Evolutionary conservation across 192 early-diverging fungal species (phyloP).

Genomic region (Ambispora gerdemannii): DNA sequence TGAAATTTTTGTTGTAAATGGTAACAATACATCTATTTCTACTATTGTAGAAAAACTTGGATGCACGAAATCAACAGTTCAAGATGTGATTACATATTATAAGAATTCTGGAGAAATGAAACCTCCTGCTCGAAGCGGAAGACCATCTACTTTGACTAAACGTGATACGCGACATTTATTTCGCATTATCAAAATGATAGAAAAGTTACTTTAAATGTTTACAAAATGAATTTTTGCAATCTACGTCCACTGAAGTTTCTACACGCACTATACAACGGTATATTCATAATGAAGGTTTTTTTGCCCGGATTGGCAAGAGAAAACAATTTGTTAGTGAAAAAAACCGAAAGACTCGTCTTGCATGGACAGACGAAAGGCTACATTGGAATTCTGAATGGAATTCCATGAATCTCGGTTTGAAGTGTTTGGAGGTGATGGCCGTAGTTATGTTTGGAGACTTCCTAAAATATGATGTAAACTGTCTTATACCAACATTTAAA

Average conservation of each 20-base stretch:
- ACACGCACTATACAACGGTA: neutral
- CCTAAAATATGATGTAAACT: too few species aligned
- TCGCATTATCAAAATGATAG: neutral
- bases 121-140: neutral
- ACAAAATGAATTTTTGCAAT: neutral
- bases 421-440: neutral
- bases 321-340: constrained; percentile 15
- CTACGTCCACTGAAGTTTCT: neutral
- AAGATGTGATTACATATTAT: neutral
- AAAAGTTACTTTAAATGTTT: neutral
- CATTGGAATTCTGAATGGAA: neutral
- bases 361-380: neutral
- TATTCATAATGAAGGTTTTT: neutral
- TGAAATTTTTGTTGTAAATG: too few species aligned
- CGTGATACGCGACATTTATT: neutral
- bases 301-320: neutral
- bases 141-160: neutral
- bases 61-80: neutral
- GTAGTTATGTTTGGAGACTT: neutral
- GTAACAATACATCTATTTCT: too few species aligned
- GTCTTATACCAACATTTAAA: too few species aligned
- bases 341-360: neutral
- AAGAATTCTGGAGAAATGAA: neutral
- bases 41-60: neutral
- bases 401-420: neutral